Conservation (phyloP, 2,329 filamentous ascomycete species). For the Thielaviopsis cerberus region DNA sequence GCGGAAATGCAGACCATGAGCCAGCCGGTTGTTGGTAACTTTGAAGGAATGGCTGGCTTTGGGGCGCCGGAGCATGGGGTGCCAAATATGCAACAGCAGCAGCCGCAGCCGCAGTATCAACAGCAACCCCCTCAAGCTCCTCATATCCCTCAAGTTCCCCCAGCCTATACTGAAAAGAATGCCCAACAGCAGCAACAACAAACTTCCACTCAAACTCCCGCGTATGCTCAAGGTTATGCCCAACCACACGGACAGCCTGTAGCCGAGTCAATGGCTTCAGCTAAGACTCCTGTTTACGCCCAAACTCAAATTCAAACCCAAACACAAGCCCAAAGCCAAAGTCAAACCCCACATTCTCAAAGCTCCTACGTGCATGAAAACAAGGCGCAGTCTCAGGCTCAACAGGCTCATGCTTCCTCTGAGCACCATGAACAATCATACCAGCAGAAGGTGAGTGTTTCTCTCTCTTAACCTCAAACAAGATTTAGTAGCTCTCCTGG, state of each 20-base stretch:
- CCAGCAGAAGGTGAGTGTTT: neutral
- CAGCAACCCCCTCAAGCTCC: neutral
- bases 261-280: neutral
- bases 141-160: neutral
- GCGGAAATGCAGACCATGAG: slow-evolving; percentile 1
- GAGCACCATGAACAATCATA: neutral
- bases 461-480: neutral
- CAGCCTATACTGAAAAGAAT: neutral
- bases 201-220: neutral
- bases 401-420: neutral
- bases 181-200: neutral
- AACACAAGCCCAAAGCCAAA: slow-evolving; percentile 1
- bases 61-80: neutral
- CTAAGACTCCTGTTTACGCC: neutral
- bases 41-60: neutral
- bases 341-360: neutral
- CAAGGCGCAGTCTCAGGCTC: neutral
- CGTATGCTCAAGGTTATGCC: neutral
- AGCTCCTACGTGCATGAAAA: neutral
- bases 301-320: neutral
- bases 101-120: neutral
- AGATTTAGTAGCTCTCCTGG: neutral
- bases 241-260: neutral
- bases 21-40: neutral
- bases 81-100: slow-evolving; percentile 1